These are phyloP conservation scores for Ilex asprella DNA, from an alignment of 257 asterid species.

Conservation along the genomic window DNA sequence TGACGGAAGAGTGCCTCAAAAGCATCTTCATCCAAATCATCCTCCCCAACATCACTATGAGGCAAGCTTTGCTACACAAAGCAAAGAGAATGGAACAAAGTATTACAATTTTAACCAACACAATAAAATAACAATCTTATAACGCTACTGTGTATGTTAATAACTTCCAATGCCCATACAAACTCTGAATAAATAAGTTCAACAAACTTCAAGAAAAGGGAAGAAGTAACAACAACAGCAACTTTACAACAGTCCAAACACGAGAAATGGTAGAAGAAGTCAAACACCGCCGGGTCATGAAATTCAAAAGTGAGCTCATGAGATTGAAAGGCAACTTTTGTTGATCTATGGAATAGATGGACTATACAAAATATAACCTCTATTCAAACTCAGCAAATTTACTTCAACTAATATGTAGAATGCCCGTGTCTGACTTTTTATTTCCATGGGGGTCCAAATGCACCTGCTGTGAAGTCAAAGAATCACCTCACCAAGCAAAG, in stretches of 20 bases:
- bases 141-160: neutral
- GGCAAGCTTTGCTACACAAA: slow-evolving; percentile 31
- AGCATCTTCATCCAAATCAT: slow-evolving; percentile 75
- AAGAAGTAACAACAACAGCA: neutral
- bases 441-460: no score
- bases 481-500: no score
- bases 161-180: neutral
- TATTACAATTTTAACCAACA: neutral
- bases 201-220: neutral
- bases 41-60: slow-evolving; percentile 28
- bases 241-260: neutral
- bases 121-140: neutral
- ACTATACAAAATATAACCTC: no score
- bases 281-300: no score
- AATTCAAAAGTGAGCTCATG: no score
- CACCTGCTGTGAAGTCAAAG: no score
- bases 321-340: no score
- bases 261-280: no score
- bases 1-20: slow-evolving; percentile 81
- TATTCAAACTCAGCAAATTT: no score
- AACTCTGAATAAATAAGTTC: neutral
- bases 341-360: no score
- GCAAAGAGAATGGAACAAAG: slow-evolving; percentile 13
- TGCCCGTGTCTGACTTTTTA: no score
- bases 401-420: no score